A percentile compares a stretch with the other conserved stretches of the same genome.
Evolutionary conservation across 176 grass and related monocot species (phyloP).

Genomic region (Zoysia pacifica): DNA sequence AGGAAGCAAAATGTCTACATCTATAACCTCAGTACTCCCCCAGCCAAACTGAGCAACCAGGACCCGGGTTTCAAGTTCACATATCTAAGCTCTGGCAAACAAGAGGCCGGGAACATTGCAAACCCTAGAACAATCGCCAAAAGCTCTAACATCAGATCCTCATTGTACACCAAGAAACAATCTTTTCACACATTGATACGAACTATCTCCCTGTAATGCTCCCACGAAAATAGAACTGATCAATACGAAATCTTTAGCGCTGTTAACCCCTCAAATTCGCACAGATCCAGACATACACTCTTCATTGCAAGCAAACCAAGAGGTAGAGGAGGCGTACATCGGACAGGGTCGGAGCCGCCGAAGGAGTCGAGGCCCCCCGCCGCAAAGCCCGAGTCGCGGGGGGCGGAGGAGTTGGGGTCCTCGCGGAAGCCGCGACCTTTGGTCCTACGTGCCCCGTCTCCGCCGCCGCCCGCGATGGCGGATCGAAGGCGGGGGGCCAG

Average conservation of each 20-base stretch:
- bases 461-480: constrained; percentile 68
- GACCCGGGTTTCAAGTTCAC: no score
- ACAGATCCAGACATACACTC: background rate
- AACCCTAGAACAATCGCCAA: background rate
- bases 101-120: background rate
- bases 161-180: background rate
- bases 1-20: background rate
- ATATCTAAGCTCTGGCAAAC: background rate
- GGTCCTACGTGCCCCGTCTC: constrained; percentile 51
- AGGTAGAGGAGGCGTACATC: constrained; percentile 46
- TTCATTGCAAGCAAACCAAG: background rate
- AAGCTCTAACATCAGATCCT: background rate
- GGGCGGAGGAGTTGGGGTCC: constrained; percentile 38
- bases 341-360: constrained; percentile 70
- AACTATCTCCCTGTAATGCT: background rate
- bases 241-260: background rate
- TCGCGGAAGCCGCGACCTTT: constrained; percentile 92
- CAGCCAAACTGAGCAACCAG: no score
- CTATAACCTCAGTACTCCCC: no score
- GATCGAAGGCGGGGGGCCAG: constrained; percentile 66
- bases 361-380: constrained; percentile 52
- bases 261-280: background rate
- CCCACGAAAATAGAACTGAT: background rate
- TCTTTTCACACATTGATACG: constrained; percentile 1
- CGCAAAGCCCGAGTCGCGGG: constrained; percentile 53